Conservation (phyloP, 352 stramenopile species). For the Globisporangium carolinianum region DNA sequence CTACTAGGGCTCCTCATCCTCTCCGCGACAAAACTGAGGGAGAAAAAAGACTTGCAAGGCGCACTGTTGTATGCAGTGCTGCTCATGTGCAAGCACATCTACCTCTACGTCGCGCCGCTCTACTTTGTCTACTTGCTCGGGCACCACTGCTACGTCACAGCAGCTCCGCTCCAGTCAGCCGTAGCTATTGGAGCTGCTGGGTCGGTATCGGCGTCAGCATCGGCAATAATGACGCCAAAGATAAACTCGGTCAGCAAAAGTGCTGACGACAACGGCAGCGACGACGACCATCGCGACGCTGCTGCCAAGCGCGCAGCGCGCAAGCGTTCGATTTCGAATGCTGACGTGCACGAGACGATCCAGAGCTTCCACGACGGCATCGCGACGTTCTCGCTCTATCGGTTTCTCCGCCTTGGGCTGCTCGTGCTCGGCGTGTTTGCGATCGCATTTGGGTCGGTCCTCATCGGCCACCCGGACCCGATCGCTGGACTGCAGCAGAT, state of each 20-base stretch:
- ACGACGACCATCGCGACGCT: neutral
- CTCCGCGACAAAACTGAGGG: slow-evolving; percentile 77
- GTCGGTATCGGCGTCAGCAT: too few relatives aligned
- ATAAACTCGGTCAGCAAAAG: slow-evolving; percentile 1
- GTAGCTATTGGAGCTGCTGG: too few relatives aligned
- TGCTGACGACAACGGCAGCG: slow-evolving; percentile 3
- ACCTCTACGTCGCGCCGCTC: slow-evolving; percentile 91
- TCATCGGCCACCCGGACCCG: slow-evolving; percentile 39
- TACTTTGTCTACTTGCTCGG: slow-evolving; percentile 95
- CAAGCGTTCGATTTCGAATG: slow-evolving; percentile 69
- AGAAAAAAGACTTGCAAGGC: slow-evolving; percentile 81
- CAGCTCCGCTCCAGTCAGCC: too few relatives aligned
- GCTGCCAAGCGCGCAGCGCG: slow-evolving; percentile 4
- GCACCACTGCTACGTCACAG: slow-evolving; percentile 82
- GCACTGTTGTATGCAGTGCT: slow-evolving; percentile 89
- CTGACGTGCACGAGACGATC: slow-evolving; percentile 60
- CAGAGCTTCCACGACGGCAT: slow-evolving; percentile 53
- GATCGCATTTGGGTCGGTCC: slow-evolving; percentile 71
- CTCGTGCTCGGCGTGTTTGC: slow-evolving; percentile 83
- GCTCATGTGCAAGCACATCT: slow-evolving; percentile 98
- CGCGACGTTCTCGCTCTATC: slow-evolving; percentile 41
- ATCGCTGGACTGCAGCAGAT: slow-evolving; percentile 84
- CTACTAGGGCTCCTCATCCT: slow-evolving; percentile 92
- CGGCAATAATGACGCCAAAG: neutral
- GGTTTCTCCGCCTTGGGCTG: slow-evolving; percentile 79